Conservation (phyloP, 2,329 filamentous ascomycete species). For the Nakataea oryzae region DNA sequence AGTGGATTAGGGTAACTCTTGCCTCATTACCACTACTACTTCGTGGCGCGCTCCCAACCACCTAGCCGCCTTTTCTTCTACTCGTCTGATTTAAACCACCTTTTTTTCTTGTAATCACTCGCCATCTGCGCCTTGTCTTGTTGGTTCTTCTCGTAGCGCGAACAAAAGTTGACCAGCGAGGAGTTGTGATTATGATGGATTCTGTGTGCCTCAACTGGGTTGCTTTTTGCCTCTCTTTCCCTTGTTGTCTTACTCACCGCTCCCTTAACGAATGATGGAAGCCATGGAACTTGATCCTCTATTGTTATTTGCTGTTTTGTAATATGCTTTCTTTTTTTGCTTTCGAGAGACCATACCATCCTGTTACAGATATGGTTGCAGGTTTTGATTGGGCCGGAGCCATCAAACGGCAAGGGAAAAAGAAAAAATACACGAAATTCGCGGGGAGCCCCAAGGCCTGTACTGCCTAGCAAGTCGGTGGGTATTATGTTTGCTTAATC, state of each 20-base stretch:
- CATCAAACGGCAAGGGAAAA: neutral
- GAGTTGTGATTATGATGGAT: neutral
- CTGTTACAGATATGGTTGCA: neutral
- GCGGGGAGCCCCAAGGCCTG: neutral
- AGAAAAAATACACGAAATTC: neutral
- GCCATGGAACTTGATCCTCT: neutral
- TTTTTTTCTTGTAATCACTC: neutral
- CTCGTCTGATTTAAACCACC: neutral
- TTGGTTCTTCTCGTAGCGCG: neutral
- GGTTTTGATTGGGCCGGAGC: neutral
- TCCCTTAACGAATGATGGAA: constrained; percentile 1
- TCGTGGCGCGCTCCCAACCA: neutral
- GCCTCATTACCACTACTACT: neutral
- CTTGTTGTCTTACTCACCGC: neutral
- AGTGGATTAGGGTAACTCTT: constrained; percentile 29
- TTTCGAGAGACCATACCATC: neutral
- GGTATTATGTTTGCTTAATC: neutral
- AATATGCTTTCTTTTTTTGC: neutral
- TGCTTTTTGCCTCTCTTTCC: neutral
- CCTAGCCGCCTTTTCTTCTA: neutral
- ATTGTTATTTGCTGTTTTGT: neutral
- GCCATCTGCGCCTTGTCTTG: neutral
- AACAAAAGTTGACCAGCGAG: neutral
- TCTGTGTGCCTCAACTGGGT: neutral
- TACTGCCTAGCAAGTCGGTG: neutral